These are phyloP conservation scores for Rhodotorula sp. DNA, from an alignment of 1,284 basidiomycete genomes.

Conservation along the genomic window DNA sequence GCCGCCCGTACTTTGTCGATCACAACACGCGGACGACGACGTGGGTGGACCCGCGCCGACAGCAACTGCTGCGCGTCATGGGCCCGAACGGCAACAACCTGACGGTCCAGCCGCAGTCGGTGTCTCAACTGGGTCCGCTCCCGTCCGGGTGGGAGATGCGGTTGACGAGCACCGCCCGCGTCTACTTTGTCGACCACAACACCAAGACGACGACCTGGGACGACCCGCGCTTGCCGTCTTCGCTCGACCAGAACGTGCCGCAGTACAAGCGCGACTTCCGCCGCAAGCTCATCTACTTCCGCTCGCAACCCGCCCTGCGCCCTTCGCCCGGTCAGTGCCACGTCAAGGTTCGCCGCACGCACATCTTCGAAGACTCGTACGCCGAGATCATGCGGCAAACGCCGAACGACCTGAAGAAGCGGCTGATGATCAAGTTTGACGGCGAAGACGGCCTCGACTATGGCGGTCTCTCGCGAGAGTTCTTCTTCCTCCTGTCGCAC, in stretches of 20 bases:
- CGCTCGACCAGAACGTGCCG: conserved; percentile 88
- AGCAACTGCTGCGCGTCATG: conserved; percentile 80
- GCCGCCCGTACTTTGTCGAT: conserved; percentile 94
- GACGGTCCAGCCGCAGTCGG: conserved; percentile 72
- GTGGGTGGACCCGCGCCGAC: conserved; percentile 94
- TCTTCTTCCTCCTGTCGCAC: conserved; percentile 99
- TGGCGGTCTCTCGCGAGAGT: conserved; percentile 95
- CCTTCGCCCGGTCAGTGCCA: conserved; percentile 82
- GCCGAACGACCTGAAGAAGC: conserved; percentile 92
- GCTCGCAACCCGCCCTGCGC: conserved; percentile 92
- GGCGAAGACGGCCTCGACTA: conserved; percentile 98
- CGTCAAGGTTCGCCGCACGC: conserved; percentile 87
- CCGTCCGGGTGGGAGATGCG: conserved; percentile 99
- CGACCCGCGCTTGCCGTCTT: conserved; percentile 78
- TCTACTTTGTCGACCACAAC: conserved; percentile 91
- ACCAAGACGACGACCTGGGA: conserved; percentile 91
- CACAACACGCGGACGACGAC: conserved; percentile 82
- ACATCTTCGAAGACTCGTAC: conserved; percentile 96
- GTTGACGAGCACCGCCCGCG: conserved; percentile 83
- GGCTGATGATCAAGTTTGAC: conserved; percentile 98
- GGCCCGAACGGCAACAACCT: conserved; percentile 77
- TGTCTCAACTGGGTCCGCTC: conserved; percentile 86
- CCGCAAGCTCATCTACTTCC: conserved; percentile 97
- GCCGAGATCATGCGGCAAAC: conserved; percentile 92
- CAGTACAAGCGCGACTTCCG: conserved; percentile 99